Conservation (phyloP, 768 basidiomycete genomes). For the Sarcomyxa edulis region DNA sequence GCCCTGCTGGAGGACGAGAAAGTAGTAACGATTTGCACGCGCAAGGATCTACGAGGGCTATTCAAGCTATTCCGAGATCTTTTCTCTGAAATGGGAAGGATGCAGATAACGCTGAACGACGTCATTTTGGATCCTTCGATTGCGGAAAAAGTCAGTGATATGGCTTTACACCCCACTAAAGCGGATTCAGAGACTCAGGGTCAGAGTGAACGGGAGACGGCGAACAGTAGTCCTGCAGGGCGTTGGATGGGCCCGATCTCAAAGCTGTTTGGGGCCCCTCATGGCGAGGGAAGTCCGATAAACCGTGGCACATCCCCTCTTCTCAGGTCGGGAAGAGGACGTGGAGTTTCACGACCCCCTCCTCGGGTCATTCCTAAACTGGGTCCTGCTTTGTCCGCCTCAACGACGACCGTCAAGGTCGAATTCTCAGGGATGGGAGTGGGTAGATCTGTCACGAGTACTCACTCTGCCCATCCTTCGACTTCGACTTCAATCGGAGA, state of each 20-base stretch:
- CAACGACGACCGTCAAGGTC: slow-evolving; percentile 90
- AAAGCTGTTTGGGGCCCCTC: slow-evolving; percentile 57
- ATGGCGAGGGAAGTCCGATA: slow-evolving; percentile 15
- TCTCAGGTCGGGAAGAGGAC: slow-evolving; percentile 16
- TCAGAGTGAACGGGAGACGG: slow-evolving; percentile 24
- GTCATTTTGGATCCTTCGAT: slow-evolving; percentile 82
- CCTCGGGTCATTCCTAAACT: slow-evolving; percentile 69
- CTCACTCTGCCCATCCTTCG: slow-evolving; percentile 20
- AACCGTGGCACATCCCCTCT: slow-evolving; percentile 15
- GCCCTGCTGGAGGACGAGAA: slow-evolving; percentile 72
- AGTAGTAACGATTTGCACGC: slow-evolving; percentile 51
- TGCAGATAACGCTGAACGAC: slow-evolving; percentile 83
- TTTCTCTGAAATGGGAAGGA: slow-evolving; percentile 75
- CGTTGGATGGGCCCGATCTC: slow-evolving; percentile 87
- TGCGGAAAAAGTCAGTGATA: slow-evolving; percentile 67
- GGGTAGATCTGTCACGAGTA: slow-evolving; percentile 35
- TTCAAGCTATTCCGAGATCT: slow-evolving; percentile 84
- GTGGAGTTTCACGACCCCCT: slow-evolving; percentile 15
- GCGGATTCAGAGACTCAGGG: slow-evolving; percentile 33
- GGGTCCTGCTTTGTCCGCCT: slow-evolving; percentile 80
- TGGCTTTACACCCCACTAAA: slow-evolving; percentile 58
- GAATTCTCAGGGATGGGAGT: slow-evolving; percentile 78
- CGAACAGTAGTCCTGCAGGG: slow-evolving; percentile 25
- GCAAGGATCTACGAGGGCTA: slow-evolving; percentile 76
- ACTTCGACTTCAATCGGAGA: slow-evolving; percentile 4